Evolutionary conservation across 2,329 filamentous ascomycete genomes (phyloP).

Genomic region (Cephalotrichum gorgonifer): DNA sequence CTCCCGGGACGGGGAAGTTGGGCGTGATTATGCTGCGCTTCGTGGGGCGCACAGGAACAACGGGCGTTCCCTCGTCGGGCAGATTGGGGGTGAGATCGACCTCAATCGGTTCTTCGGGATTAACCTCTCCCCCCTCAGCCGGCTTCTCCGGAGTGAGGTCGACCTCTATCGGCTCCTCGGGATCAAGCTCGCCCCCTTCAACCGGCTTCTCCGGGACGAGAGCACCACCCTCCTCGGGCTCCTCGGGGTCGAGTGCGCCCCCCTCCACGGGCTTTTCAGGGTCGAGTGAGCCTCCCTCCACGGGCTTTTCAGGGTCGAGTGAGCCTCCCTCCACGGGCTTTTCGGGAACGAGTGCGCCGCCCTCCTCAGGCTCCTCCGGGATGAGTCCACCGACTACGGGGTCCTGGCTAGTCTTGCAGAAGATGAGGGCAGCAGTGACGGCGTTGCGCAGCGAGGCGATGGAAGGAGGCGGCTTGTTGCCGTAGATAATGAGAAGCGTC

Average conservation of each 20-base stretch:
- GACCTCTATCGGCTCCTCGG: too few species aligned
- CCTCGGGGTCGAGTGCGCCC: neutral
- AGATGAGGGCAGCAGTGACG: slow-evolving; percentile 10
- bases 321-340: slow-evolving; percentile 1
- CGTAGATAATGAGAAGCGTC: slow-evolving; percentile 9
- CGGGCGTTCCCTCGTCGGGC: too few species aligned
- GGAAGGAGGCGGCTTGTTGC: slow-evolving; percentile 7
- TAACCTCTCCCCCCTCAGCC: too few species aligned
- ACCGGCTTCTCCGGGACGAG: too few species aligned
- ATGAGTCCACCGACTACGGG: slow-evolving; percentile 17
- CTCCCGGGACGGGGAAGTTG: too few species aligned
- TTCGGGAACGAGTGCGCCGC: slow-evolving; percentile 15
- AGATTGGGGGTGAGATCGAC: too few species aligned
- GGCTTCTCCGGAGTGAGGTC: too few species aligned
- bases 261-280: neutral
- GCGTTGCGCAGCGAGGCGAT: slow-evolving; percentile 11
- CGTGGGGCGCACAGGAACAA: too few species aligned
- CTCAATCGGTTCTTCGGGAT: too few species aligned
- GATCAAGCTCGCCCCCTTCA: too few species aligned
- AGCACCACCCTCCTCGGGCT: slow-evolving; percentile 2
- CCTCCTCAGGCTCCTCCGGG: slow-evolving; percentile 19
- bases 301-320: slow-evolving; percentile 6
- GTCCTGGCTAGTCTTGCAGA: slow-evolving; percentile 12
- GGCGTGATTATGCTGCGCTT: too few species aligned
- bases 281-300: neutral